A percentile compares a stretch with the other conserved stretches of the same genome.
phyloP scores from a whole-genome alignment of 2,329 filamentous ascomycete species.

The Aspergillus tamarii region DNA sequence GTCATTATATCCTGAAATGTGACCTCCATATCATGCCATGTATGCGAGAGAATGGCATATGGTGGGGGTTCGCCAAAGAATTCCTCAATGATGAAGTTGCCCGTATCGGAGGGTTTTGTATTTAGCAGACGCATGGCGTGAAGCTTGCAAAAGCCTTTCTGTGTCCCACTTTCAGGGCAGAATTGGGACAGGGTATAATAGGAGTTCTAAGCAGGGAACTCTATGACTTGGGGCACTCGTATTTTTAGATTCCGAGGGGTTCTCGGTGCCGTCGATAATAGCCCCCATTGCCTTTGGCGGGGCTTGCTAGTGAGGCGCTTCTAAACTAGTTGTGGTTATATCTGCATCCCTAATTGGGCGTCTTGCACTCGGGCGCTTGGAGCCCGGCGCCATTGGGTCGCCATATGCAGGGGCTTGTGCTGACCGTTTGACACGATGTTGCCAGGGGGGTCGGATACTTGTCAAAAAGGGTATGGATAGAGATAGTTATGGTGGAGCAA shows the following conservation, averaged over 20 bases:
- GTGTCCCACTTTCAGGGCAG: not conserved
- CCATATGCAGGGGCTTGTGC: not conserved
- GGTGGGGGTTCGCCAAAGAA: not conserved
- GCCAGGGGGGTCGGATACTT: not conserved
- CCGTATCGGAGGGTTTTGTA: not conserved
- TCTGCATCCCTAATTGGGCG: not conserved
- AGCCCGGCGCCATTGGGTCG: not conserved
- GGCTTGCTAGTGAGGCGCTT: not conserved
- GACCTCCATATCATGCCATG: not conserved
- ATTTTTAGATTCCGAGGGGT: not conserved
- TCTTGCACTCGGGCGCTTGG: not conserved
- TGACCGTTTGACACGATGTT: not conserved
- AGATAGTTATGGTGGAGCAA: not conserved
- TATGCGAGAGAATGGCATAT: not conserved
- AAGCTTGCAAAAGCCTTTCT: too few species aligned
- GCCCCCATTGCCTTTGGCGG: not conserved
- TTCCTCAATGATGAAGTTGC: not conserved
- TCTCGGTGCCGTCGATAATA: not conserved
- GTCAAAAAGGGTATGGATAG: too few species aligned
- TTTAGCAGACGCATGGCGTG: not conserved
- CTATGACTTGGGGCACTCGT: not conserved
- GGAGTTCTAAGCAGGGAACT: not conserved
- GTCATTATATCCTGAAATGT: not conserved
- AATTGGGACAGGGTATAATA: not conserved
- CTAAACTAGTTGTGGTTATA: not conserved